Percentiles rank a stretch among this genome's conserved stretches.
Evolutionary conservation across 441 rosid species (phyloP).

Genomic region (Hura crepitans): DNA sequence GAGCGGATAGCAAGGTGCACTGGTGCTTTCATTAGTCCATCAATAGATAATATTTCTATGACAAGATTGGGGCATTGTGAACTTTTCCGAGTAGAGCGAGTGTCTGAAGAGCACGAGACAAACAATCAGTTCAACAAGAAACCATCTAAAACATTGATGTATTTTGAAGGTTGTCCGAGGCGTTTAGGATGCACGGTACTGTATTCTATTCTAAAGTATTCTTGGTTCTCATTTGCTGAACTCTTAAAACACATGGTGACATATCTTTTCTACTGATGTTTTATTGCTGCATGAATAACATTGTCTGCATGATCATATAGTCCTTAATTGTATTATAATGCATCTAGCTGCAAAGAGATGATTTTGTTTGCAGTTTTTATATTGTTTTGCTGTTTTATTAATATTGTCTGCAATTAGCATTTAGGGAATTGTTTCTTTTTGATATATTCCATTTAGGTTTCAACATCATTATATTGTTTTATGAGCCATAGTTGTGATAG

Average conservation of each 20-base stretch:
- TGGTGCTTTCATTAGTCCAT: constrained; percentile 69
- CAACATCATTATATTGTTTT: too few relatives aligned
- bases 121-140: constrained; percentile 58
- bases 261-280: constrained; percentile 2
- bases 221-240: constrained; percentile 1
- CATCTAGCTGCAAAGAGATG: not conserved
- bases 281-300: not conserved
- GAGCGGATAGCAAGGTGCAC: constrained; percentile 91
- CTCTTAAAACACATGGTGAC: not conserved
- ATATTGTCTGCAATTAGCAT: too few relatives aligned
- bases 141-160: constrained; percentile 84
- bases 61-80: constrained; percentile 76
- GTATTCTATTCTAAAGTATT: constrained; percentile 19
- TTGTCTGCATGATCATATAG: too few relatives aligned
- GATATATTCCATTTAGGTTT: too few relatives aligned
- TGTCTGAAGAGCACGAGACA: constrained; percentile 67
- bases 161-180: constrained; percentile 94
- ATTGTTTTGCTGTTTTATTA: not conserved
- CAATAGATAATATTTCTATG: constrained; percentile 53
- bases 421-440: too few relatives aligned
- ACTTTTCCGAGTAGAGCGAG: constrained; percentile 62
- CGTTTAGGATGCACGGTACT: constrained; percentile 96
- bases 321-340: not conserved
- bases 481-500: not conserved
- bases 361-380: too few relatives aligned